Percentiles rank a stretch among this genome's conserved stretches.
Conservation (phyloP, 495 filamentous ascomycete species). For the Penicillium pulvis region DNA sequence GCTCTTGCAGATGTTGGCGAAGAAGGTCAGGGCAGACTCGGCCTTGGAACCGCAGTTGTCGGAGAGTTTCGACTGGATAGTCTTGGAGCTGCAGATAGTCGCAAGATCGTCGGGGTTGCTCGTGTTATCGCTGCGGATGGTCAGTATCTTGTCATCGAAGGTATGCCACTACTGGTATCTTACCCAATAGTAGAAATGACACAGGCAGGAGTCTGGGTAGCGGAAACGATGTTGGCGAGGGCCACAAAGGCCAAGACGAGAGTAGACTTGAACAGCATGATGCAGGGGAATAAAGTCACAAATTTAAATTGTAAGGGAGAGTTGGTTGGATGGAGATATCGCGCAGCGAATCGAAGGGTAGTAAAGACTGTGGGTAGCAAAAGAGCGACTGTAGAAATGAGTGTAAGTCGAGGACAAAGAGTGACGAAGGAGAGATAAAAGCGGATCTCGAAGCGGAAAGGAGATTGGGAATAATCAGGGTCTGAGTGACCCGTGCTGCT, state of each 20-base stretch:
- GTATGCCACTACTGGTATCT: slow-evolving; percentile 1
- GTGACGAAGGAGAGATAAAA: slow-evolving; percentile 27
- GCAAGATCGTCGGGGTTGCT: slow-evolving; percentile 36
- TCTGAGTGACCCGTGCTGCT: not conserved
- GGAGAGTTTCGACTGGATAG: slow-evolving; percentile 32
- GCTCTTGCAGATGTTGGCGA: slow-evolving; percentile 32
- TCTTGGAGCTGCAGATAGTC: slow-evolving; percentile 34
- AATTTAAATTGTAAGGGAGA: slow-evolving; percentile 12
- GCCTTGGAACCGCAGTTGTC: slow-evolving; percentile 32
- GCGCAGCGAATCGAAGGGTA: slow-evolving; percentile 27
- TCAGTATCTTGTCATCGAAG: slow-evolving; percentile 19
- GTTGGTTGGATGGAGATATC: slow-evolving; percentile 22
- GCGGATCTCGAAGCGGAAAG: slow-evolving; percentile 15
- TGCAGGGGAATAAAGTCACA: slow-evolving; percentile 20
- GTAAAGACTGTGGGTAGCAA: slow-evolving; percentile 25
- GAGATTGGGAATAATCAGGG: slow-evolving; percentile 18
- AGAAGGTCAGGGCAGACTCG: slow-evolving; percentile 35
- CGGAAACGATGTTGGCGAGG: slow-evolving; percentile 36
- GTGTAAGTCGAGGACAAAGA: slow-evolving; percentile 28
- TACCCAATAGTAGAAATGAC: slow-evolving; percentile 42
- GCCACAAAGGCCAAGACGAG: slow-evolving; percentile 37
- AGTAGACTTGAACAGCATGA: slow-evolving; percentile 43
- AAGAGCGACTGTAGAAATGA: slow-evolving; percentile 29
- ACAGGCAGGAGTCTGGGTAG: slow-evolving; percentile 35
- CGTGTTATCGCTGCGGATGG: slow-evolving; percentile 17